A percentile compares a stretch with the other conserved stretches of the same genome.
Conservation (phyloP, 176 grass and related monocot genomes). For the Carex parvula region DNA sequence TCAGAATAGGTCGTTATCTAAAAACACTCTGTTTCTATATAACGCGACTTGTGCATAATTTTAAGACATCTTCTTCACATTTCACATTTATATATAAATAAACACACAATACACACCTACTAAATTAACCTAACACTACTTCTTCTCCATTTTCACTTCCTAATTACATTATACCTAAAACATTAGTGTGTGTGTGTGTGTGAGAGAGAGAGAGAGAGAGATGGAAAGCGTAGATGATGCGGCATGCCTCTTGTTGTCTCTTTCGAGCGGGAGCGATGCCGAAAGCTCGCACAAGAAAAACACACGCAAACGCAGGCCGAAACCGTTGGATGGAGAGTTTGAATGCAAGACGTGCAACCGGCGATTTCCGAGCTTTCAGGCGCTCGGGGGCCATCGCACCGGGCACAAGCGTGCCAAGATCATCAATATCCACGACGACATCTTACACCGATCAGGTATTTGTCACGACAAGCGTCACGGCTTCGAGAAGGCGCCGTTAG, state of each 20-base stretch:
- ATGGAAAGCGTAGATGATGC: background rate
- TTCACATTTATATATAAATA: conserved; percentile 4
- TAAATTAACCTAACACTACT: background rate
- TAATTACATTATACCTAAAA: background rate
- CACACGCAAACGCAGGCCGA: background rate
- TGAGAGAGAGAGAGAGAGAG: background rate
- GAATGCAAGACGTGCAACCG: conserved; percentile 56
- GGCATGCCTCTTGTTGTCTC: conserved; percentile 4
- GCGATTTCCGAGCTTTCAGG: conserved; percentile 52
- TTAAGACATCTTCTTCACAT: background rate
- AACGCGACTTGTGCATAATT: background rate
- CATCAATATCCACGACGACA: conserved; percentile 31
- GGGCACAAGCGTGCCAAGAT: conserved; percentile 57
- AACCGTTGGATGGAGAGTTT: conserved; percentile 28
- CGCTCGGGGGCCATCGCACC: conserved; percentile 61
- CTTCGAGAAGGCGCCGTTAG: background rate
- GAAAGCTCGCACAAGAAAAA: background rate
- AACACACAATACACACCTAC: background rate
- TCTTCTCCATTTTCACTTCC: background rate
- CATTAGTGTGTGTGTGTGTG: too few species aligned
- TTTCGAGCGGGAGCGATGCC: background rate
- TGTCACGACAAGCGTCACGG: background rate
- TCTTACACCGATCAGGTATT: conserved; percentile 18
- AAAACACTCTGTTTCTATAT: background rate
- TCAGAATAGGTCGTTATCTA: conserved; percentile 6